phyloP scores from a whole-genome alignment of 108 stramenopile genomes.

The Cyclotella cryptica region DNA sequence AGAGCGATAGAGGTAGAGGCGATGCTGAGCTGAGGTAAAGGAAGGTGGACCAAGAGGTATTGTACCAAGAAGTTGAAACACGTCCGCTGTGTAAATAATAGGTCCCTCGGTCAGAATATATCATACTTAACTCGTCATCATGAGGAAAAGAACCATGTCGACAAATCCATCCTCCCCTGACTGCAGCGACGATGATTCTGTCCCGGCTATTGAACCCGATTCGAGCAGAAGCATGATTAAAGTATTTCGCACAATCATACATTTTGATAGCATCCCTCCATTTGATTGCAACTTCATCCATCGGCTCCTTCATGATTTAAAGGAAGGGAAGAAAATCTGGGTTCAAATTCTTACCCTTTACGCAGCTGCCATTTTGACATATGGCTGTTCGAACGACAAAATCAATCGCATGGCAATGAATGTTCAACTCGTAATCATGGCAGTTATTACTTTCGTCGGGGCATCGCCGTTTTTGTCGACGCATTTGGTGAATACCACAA shows the following conservation, averaged over 20 bases:
- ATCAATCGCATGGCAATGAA: constrained; percentile 22
- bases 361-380: constrained; percentile 40
- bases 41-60: no score
- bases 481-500: constrained; percentile 46
- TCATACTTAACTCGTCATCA: no score
- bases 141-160: neutral
- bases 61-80: no score
- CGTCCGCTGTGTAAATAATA: no score
- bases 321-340: constrained; percentile 44
- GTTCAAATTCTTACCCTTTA: constrained; percentile 44
- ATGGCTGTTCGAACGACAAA: constrained; percentile 45
- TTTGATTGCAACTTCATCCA: neutral
- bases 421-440: constrained; percentile 63
- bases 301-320: neutral
- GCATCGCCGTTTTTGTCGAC: constrained; percentile 39
- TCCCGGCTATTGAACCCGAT: neutral
- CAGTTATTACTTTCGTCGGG: constrained; percentile 51
- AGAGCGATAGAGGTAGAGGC: no score
- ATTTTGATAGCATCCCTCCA: neutral
- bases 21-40: no score
- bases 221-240: neutral
- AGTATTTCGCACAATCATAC: no score
- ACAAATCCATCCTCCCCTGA: neutral
- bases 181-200: constrained; percentile 7
- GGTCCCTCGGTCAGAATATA: no score